phyloP scores from a whole-genome alignment of 2,329 filamentous ascomycete genomes.

The Westerdykella sp. region DNA sequence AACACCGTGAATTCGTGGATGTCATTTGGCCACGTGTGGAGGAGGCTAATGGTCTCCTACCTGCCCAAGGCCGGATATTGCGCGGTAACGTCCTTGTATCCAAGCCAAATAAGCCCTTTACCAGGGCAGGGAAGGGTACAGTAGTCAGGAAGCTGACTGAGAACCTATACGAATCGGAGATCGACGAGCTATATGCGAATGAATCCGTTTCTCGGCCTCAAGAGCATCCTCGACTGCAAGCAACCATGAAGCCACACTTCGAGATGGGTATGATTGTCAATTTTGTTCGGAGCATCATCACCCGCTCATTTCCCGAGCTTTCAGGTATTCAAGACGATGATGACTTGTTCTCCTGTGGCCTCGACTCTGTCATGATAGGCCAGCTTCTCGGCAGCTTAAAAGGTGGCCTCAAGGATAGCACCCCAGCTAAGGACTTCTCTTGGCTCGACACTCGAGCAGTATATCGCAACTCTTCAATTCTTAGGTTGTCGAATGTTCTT shows the following conservation, averaged over 20 bases:
- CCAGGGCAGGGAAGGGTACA: slow-evolving; percentile 21
- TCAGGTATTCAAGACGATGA: slow-evolving; percentile 4
- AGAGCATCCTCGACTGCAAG: too few species aligned
- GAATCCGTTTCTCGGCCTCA: neutral
- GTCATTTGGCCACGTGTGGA: too few species aligned
- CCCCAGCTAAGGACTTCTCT: neutral
- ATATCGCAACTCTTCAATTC: slow-evolving; percentile 3
- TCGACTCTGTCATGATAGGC: slow-evolving; percentile 8
- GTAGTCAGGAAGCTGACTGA: slow-evolving; percentile 18
- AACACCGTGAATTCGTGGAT: too few species aligned
- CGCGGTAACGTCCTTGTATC: slow-evolving; percentile 12
- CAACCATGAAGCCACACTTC: slow-evolving; percentile 1
- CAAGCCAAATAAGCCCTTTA: slow-evolving; percentile 6
- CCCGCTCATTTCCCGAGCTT: neutral
- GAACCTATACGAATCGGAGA: slow-evolving; percentile 16
- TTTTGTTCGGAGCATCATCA: slow-evolving; percentile 1
- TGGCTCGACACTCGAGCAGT: slow-evolving; percentile 6
- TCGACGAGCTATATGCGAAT: slow-evolving; percentile 14
- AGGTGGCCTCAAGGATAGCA: neutral
- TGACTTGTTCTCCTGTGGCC: slow-evolving; percentile 6
- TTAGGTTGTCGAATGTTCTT: slow-evolving; percentile 8
- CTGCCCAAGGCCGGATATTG: slow-evolving; percentile 17
- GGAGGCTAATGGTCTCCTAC: too few species aligned
- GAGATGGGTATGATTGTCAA: neutral
- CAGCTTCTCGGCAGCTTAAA: slow-evolving; percentile 4